Base-by-base conservation (phyloP, 225 moss, liverwort and hornwort species). In the Asterella californica region DNA sequence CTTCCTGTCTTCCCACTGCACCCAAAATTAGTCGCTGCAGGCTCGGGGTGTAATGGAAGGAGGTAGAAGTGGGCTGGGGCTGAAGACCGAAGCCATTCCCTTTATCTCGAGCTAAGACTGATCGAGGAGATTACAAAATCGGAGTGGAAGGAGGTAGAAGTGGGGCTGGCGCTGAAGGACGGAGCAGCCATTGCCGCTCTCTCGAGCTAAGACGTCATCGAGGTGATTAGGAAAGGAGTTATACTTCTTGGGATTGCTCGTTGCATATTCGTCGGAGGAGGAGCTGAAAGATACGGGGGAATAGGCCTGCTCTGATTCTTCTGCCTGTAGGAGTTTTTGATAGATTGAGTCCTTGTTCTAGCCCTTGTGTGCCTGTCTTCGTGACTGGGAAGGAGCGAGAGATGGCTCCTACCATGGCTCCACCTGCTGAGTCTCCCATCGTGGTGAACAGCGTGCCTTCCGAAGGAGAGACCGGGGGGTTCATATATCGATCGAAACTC, bases 401-500 rank as follows among this genome's bases (percentile, higher is more conserved):
- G 76, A 83, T 86, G 86, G 78, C 79, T 27, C 86, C 86, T 9
- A 83, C 83, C 11, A 81, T 86, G 78, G 76, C 72, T 27, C 64
- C 84, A 2, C 24, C 71, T 50, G 50, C 53, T 11, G 6, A 72
- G 0, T 18, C 70, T n/a, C 22, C 74, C 29, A 55, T 55, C 0
- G 27, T 49, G 15, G 9, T 53, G 53, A 47, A 34, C n/a, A 45
- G 33, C n/a, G 47, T 66, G 46, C 19, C 64, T 21, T 53, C 75
- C 27, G 76, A 79, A 9, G 76, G 62, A 19, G 67, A 79, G 37
- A 80, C 72, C 32, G 29, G 78, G 65, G 84, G 84, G 75, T 72
- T 81, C 78, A 86, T 88, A 21, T 88, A 81, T 76, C 86, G 88
- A 74, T 88, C 88, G 64, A 88, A 85, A 70, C 68, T 88, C 32